Evolutionary conservation across 805 yeast genomes (phyloP).

Genomic region (Lipomyces kockii): DNA sequence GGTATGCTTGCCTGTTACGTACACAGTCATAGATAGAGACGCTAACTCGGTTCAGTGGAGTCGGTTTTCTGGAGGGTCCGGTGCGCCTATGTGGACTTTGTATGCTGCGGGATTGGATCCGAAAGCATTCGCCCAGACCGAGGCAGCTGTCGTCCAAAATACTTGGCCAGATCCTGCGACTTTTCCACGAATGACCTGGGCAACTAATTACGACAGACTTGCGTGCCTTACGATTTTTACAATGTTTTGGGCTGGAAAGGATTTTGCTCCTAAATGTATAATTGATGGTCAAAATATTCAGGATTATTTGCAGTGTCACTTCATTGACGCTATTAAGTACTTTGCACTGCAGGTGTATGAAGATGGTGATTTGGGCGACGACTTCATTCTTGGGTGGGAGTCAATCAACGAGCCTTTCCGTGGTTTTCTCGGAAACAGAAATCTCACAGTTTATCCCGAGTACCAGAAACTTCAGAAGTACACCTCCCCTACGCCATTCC

Average conservation of each 20-base stretch:
- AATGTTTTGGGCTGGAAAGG: slow-evolving; percentile 76
- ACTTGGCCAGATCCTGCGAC: slow-evolving; percentile 50
- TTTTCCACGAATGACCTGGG: slow-evolving; percentile 90
- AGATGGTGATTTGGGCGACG: slow-evolving; percentile 55
- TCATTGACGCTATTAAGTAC: slow-evolving; percentile 57
- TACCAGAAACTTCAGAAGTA: slow-evolving; percentile 72
- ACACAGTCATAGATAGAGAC: background rate
- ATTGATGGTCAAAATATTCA: slow-evolving; percentile 79
- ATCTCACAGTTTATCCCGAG: slow-evolving; percentile 57
- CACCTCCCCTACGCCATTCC: slow-evolving; percentile 80
- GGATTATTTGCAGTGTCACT: slow-evolving; percentile 71
- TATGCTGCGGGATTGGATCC: slow-evolving; percentile 90
- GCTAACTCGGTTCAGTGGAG: slow-evolving; percentile 59
- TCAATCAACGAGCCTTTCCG: slow-evolving; percentile 82
- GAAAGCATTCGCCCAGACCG: slow-evolving; percentile 65
- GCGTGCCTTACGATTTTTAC: slow-evolving; percentile 85
- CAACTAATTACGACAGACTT: slow-evolving; percentile 78
- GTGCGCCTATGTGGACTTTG: slow-evolving; percentile 93
- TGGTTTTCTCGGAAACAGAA: slow-evolving; percentile 70
- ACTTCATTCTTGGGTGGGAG: slow-evolving; percentile 78
- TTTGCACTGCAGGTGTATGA: slow-evolving; percentile 51
- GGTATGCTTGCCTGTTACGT: slow-evolving; percentile 21
- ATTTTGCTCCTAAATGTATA: slow-evolving; percentile 74
- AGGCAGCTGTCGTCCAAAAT: slow-evolving; percentile 81
- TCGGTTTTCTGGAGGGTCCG: slow-evolving; percentile 84